Percentiles rank a stretch among this genome's conserved stretches.
phyloP scores from a whole-genome alignment of 371 early-diverging fungal genomes.

The Cokeromyces recurvatus region DNA sequence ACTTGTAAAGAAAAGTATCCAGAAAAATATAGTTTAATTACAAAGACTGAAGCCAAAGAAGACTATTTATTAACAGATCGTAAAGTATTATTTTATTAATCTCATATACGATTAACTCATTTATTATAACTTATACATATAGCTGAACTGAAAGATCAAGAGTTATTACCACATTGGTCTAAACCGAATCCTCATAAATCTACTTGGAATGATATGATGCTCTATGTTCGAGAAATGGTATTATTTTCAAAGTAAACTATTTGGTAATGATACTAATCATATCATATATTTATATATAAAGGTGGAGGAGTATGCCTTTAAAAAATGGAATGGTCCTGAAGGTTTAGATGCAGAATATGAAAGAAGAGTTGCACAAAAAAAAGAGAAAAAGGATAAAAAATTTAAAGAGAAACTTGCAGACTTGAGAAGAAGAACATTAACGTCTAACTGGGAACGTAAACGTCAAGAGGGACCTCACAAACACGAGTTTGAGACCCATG shows the following conservation, averaged over 20 bases:
- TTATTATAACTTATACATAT: too few relatives aligned
- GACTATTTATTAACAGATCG: slow-evolving; percentile 91
- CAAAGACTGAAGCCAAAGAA: slow-evolving; percentile 90
- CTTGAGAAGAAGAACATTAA: slow-evolving; percentile 79
- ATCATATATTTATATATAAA: too few relatives aligned
- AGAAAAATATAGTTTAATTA: slow-evolving; percentile 86
- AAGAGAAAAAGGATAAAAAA: slow-evolving; percentile 76
- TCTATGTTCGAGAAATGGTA: slow-evolving; percentile 83
- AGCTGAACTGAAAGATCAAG: slow-evolving; percentile 81
- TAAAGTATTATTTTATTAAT: too few relatives aligned
- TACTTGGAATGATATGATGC: slow-evolving; percentile 94
- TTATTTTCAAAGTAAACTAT: background rate
- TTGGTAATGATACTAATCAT: background rate
- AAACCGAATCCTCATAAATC: slow-evolving; percentile 93
- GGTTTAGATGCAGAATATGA: slow-evolving; percentile 88
- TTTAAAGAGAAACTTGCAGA: slow-evolving; percentile 78
- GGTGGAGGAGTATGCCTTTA: slow-evolving; percentile 89
- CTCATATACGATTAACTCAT: too few relatives aligned
- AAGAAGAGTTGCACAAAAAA: slow-evolving; percentile 75
- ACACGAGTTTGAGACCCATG: slow-evolving; percentile 64
- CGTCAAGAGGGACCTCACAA: slow-evolving; percentile 64
- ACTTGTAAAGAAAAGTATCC: slow-evolving; percentile 68
- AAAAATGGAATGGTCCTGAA: slow-evolving; percentile 90
- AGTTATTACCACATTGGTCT: slow-evolving; percentile 77
- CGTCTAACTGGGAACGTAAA: slow-evolving; percentile 70